Evolutionary conservation across 1,139 yeast species (phyloP), one percentile per base, ranked within the genome.

Genomic region (Kodamaea sp.): DNA sequence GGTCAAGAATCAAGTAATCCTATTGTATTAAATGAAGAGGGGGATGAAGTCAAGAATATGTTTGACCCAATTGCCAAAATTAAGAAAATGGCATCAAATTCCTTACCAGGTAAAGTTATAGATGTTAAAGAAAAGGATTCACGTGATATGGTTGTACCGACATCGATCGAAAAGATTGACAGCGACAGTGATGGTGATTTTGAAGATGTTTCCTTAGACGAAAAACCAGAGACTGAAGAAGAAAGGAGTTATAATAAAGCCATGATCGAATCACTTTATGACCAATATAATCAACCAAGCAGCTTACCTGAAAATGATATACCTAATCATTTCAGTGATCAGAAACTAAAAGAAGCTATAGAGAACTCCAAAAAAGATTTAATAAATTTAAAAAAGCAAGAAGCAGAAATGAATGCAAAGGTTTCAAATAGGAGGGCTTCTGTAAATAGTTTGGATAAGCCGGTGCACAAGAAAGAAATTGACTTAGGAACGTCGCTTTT

Each of bases 291-390:
- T n/a, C 40, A 24, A 24, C 26, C 31, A 37, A 32, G 3, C 10
- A 11, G 15, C 20, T 31, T 15, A 32, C 38, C 30, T 7, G 25
- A 15, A 15, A 11, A 25, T 26, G 5, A 15, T 15, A 39, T 38
- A 2, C 27, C 29, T 1, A 44, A 45, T 5, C 57, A 43, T 2
- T 42, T 52, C 20, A 59, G 59, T 36, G 70, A 67, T 32, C 50
- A 53, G 5, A 78, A 77, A 31, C 47, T 75, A 39, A 61, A 62
- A 45, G 63, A 58, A 40, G 81, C 81, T 1, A 64, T 76, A 24
- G 73, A 71, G 41, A 58, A 56, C 31, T 75, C 82, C 0, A 73
- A 70, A 42, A 49, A 51, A 31, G 78, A 72, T 15, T 55, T 62
- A 12, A 40, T 39, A 8, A 36, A 46, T 2, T 44, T 62, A 36